Evolutionary conservation across 192 early-diverging fungal species (phyloP), one percentile per base, ranked within the genome.

Genomic region (Coemansia sp.): DNA sequence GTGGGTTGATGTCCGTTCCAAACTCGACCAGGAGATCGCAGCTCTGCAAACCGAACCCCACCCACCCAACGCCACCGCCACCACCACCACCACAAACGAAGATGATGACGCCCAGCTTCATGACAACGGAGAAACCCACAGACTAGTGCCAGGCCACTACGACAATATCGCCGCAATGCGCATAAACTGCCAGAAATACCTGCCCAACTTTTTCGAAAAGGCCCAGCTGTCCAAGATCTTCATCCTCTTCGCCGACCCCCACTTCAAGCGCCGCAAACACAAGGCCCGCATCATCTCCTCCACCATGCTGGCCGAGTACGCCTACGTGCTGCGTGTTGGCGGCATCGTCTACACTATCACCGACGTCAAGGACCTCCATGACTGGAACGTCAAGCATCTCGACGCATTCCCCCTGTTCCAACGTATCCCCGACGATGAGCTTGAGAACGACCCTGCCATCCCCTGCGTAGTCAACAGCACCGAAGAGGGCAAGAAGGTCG

Each of bases 101-200:
- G 37, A 18, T 1, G 47, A 47, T 1, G 76, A 77, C 13, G 84
- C n/a, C n/a, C n/a, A 85, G 45, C 67, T 78, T 5, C 66, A 66
- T 16, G 80, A 81, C 43, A 86, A 88, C 39, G 67, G 82, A 40
- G 82, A 84, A 51, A 78, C 73, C 45, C 60, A 57, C 8, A 73
- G 82, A 3, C 56, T 84, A 40, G 84, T 80, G 19, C 83, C 90
- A 39, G 91, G 87, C 55, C 87, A 89, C 41, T 98, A 96, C 77
- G 93, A 99, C 69, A 99, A 99, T 77, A 91, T 98, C 19, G 94
- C 95, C 0, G 93, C 98, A 46, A 91, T 96, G 85, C 90, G 97
- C 21, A 97, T 97, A 88, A 99, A 99, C 83, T 96, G 96, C 46
- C 96, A 97, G 93, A 98, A 98, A 79, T 99, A 95, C 73, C 72